Evolutionary conservation across 306 rosid species (phyloP), one percentile per base, ranked within the genome.

Genomic region (Citrullus mucosospermus): DNA sequence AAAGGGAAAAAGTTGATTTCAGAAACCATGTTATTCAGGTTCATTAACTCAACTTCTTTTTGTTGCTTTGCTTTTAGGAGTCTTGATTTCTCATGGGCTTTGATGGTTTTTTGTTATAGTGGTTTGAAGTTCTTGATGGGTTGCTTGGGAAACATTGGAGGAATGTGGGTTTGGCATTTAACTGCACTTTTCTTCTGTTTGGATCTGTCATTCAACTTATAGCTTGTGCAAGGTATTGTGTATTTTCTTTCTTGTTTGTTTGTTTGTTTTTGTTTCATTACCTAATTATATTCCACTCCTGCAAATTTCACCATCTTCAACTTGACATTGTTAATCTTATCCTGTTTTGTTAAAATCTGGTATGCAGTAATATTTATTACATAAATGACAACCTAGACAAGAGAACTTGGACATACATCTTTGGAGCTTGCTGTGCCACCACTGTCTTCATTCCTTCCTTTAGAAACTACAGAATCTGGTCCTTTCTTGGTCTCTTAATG

Each of bases 61-160:
- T 71, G 38, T 34, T 17, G 54, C 54, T 13, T 3, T 30, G 62
- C 63, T 10, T 18, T 74, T 54, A 4, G 14, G 30, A 34, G 17
- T 43, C 53, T 62, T 54, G 22, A 12, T 85, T 78, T 88, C 83
- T 85, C 78, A 66, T 85, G 80, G 87, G 66, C 59, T 28, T 50
- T 12, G 16, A 2, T 55, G 13, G 36, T 44, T 17, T n/a, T 56
- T 20, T 13, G 44, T 46, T 20, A 5, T 84, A 93, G 93, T 92
- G 99, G 99, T 95, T 95, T 83, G 99, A 95, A 77, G 99, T 95
- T 83, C 99, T 95, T 84, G 99, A 95, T 79, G 99, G 99, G 0
- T 92, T 95, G 48, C 92, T 95, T 1, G 99, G 99, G n/a, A 95
- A 91, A 36, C 89, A 95, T 62, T 95, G 99, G 99, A 91, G 99